Evolutionary conservation across 1,284 basidiomycete species (phyloP).

Genomic region (Sparassis latifolia): DNA sequence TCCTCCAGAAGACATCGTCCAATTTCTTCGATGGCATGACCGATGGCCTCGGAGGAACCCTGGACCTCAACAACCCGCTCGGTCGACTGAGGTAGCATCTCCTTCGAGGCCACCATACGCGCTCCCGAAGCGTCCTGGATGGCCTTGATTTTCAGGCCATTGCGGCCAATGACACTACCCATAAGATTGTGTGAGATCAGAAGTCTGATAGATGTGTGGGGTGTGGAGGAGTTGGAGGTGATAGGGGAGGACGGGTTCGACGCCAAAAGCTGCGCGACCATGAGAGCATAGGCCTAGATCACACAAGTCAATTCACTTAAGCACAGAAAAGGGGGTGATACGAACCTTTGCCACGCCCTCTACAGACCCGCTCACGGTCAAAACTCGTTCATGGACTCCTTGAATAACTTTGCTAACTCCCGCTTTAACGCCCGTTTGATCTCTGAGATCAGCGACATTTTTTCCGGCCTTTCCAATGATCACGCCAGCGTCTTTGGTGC

Average conservation of each 20-base stretch:
- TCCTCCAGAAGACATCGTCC: conserved; percentile 94
- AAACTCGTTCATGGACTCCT: conserved; percentile 95
- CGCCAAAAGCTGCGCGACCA: conserved; percentile 86
- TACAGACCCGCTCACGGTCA: conserved; percentile 88
- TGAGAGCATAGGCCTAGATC: conserved; percentile 85
- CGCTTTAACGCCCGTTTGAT: conserved; percentile 94
- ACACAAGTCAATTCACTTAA: conserved; percentile 8
- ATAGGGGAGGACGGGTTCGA: conserved; percentile 66
- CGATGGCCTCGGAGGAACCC: conserved; percentile 86
- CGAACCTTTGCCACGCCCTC: conserved; percentile 86
- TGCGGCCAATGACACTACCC: conserved; percentile 98
- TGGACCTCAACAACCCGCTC: conserved; percentile 98
- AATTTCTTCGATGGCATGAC: conserved; percentile 90
- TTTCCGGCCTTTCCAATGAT: conserved; percentile 96
- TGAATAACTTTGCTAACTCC: conserved; percentile 98
- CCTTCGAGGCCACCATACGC: conserved; percentile 96
- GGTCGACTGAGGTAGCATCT: conserved; percentile 98
- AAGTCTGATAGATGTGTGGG: conserved; percentile 85
- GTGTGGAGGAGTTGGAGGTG: conserved; percentile 52
- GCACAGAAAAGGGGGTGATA: conserved; percentile 7
- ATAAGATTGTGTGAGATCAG: conserved; percentile 98
- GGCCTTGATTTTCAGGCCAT: conserved; percentile 97
- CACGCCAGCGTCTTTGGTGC: conserved; percentile 94
- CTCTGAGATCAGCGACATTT: conserved; percentile 94
- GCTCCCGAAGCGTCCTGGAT: conserved; percentile 98